phyloP scores from a whole-genome alignment of 179 eudicot species.

The Heliamphora pulchella region DNA sequence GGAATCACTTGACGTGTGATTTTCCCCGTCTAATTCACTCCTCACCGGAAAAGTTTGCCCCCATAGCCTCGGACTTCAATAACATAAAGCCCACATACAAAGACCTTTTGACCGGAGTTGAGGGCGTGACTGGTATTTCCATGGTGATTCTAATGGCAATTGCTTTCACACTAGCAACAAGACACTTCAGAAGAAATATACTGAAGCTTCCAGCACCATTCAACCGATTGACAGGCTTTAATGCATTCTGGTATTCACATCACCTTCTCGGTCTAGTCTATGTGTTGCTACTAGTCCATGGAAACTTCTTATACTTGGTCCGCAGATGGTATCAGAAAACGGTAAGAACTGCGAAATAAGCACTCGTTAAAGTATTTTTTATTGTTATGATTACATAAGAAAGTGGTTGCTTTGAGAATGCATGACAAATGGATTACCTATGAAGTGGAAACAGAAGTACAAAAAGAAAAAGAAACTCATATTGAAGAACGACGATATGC shows the following conservation, averaged over 20 bases:
- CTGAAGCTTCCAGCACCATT: conserved; percentile 29
- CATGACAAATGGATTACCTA: not conserved
- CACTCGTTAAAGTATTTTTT: no score
- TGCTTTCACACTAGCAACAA: conserved; percentile 40
- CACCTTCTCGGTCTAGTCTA: conserved; percentile 40
- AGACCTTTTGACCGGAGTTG: conserved; percentile 25
- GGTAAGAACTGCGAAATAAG: conserved; percentile 22
- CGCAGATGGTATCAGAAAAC: conserved; percentile 33
- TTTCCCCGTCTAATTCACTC: conserved; percentile 29
- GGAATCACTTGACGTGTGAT: conserved; percentile 41
- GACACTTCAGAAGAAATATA: conserved; percentile 23
- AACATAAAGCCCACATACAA: conserved; percentile 31
- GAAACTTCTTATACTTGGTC: conserved; percentile 35
- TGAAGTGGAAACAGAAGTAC: not conserved
- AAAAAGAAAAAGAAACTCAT: not conserved
- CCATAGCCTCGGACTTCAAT: conserved; percentile 26
- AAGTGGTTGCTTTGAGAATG: not conserved
- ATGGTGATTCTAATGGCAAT: conserved; percentile 44
- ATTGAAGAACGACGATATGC: not conserved
- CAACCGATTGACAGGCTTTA: conserved; percentile 36
- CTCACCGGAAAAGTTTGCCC: conserved; percentile 16
- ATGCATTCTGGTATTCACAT: conserved; percentile 51
- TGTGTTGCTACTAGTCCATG: conserved; percentile 37
- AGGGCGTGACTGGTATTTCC: conserved; percentile 33
- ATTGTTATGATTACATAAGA: no score